phyloP scores from a whole-genome alignment of 768 basidiomycete genomes.

The Sporobolomyces roseus region DNA sequence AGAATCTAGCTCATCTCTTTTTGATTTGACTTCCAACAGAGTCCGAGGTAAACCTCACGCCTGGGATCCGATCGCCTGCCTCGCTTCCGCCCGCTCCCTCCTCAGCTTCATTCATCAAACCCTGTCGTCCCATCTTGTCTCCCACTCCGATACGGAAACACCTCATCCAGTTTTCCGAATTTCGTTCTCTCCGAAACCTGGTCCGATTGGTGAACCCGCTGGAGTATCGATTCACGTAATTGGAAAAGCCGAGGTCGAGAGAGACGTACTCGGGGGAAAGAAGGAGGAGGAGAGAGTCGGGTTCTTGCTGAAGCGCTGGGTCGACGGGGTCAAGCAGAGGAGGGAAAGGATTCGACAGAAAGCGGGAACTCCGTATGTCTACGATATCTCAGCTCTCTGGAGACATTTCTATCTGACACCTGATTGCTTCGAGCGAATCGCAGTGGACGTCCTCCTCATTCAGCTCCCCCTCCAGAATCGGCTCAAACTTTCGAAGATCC shows the following conservation, averaged over 20 bases:
- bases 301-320: conserved; percentile 33
- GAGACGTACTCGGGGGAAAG: conserved; percentile 23
- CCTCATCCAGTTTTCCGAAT: conserved; percentile 36
- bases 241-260: background rate
- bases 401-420: too few relatives aligned
- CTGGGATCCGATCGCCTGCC: conserved; percentile 72
- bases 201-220: background rate
- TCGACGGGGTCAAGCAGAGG: conserved; percentile 12
- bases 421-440: background rate
- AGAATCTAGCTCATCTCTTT: too few relatives aligned
- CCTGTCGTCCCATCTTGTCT: background rate
- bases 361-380: too few relatives aligned
- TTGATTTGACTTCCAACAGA: too few relatives aligned
- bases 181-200: conserved; percentile 21
- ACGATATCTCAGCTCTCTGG: too few relatives aligned
- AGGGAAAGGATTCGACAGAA: background rate
- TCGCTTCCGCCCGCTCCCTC: conserved; percentile 68
- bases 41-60: conserved; percentile 68
- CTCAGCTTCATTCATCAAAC: conserved; percentile 55
- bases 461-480: too few relatives aligned
- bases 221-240: conserved; percentile 4
- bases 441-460: background rate
- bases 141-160: too few relatives aligned
- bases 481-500: background rate
- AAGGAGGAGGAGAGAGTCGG: conserved; percentile 14